A percentile compares a stretch with the other conserved stretches of the same genome.
Conservation (phyloP, 257 asterid species). For the Petunia axillaris region DNA sequence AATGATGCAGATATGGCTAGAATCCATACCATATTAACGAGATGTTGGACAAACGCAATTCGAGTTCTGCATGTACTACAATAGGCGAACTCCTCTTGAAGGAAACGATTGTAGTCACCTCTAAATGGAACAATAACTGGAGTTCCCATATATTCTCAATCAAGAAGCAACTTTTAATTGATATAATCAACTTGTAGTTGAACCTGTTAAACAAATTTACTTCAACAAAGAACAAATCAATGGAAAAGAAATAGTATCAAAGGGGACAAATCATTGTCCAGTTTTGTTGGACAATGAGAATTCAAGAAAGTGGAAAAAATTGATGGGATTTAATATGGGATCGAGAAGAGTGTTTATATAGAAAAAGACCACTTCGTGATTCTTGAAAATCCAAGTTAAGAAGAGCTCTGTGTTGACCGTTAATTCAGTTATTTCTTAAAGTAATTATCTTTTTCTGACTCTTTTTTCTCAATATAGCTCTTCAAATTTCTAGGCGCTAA, state of each 20-base stretch:
- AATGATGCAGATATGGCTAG: neutral
- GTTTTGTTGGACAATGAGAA: neutral
- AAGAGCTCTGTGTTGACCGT: too few relatives aligned
- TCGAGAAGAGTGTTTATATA: neutral
- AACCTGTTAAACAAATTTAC: neutral
- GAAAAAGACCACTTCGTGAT: neutral
- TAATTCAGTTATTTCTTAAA: too few relatives aligned
- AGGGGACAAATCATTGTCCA: neutral
- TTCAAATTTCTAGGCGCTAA: too few relatives aligned
- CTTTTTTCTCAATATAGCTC: too few relatives aligned
- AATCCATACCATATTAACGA: neutral
- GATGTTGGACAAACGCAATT: neutral
- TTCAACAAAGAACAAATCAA: neutral
- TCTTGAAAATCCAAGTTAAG: too few relatives aligned
- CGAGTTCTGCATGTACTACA: neutral
- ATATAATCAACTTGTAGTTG: neutral
- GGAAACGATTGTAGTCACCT: neutral
- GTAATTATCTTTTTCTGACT: too few relatives aligned
- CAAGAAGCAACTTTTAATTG: neutral
- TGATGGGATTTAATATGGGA: neutral
- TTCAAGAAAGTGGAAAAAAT: neutral
- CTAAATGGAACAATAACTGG: too few relatives aligned
- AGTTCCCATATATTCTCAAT: too few relatives aligned
- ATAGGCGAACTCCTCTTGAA: neutral
- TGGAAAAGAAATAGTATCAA: neutral